Evolutionary conservation across 352 stramenopile genomes (phyloP).

Genomic region (Vaucheria bursata): DNA sequence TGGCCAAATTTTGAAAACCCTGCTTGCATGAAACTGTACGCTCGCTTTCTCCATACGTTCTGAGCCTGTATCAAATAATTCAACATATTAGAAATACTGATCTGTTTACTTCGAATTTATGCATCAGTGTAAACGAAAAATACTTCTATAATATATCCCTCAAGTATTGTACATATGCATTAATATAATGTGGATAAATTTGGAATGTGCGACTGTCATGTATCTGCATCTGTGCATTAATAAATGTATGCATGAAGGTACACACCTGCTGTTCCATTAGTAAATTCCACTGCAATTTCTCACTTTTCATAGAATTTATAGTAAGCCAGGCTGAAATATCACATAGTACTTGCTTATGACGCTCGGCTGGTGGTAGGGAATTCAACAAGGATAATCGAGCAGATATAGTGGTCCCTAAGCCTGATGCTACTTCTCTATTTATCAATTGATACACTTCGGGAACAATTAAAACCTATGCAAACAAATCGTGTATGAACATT

Average conservation of each 20-base stretch:
- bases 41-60: constrained; percentile 93
- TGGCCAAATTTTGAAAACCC: constrained; percentile 58
- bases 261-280: constrained; percentile 83
- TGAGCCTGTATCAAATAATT: constrained; percentile 50
- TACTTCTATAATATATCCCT: too few relatives aligned
- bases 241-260: constrained; percentile 29
- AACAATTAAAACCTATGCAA: constrained; percentile 66
- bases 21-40: constrained; percentile 60
- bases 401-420: constrained; percentile 24
- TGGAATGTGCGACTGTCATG: too few relatives aligned
- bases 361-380: not conserved
- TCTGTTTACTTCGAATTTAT: too few relatives aligned
- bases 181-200: too few relatives aligned
- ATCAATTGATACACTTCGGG: constrained; percentile 71
- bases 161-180: too few relatives aligned
- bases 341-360: constrained; percentile 57
- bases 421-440: constrained; percentile 37
- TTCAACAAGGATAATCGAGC: constrained; percentile 12
- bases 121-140: too few relatives aligned
- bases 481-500: too few relatives aligned
- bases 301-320: constrained; percentile 98
- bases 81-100: too few relatives aligned
- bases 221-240: not conserved
- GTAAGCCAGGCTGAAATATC: constrained; percentile 95
- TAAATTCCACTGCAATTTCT: constrained; percentile 94